A percentile compares a stretch with the other conserved stretches of the same genome.
Conservation (phyloP, 2,329 filamentous ascomycete species). For the Phialophora macrospora region DNA sequence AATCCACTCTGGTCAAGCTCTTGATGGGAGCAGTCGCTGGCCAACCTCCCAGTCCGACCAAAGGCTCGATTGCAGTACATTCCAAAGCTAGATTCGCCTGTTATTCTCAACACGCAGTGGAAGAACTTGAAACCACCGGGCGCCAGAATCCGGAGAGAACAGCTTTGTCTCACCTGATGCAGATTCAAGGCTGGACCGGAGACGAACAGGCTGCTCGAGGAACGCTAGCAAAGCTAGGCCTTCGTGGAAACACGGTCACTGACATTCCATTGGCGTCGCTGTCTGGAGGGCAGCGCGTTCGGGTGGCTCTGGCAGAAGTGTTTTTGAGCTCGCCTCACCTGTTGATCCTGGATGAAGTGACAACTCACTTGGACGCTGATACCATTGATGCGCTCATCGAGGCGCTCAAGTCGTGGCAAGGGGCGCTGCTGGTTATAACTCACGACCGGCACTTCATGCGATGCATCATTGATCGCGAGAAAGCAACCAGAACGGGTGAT, state of each 20-base stretch:
- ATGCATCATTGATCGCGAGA: conserved; percentile 69
- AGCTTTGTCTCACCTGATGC: conserved; percentile 66
- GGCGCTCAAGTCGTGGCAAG: conserved; percentile 70
- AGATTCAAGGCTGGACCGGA: conserved; percentile 45
- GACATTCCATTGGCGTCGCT: conserved; percentile 74
- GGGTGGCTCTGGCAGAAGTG: conserved; percentile 70
- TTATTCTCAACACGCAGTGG: conserved; percentile 80
- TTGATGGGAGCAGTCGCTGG: conserved; percentile 63
- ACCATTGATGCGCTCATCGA: conserved; percentile 73
- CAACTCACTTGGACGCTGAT: conserved; percentile 83
- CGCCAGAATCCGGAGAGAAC: conserved; percentile 61
- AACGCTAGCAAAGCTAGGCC: conserved; percentile 69
- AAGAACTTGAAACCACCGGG: conserved; percentile 66
- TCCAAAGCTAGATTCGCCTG: conserved; percentile 73
- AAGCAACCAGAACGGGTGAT: conserved; percentile 48
- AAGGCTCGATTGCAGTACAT: conserved; percentile 68
- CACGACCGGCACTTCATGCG: conserved; percentile 84
- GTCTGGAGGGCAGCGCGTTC: conserved; percentile 77
- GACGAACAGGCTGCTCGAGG: conserved; percentile 71
- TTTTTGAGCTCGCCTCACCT: conserved; percentile 71
- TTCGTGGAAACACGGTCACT: conserved; percentile 71
- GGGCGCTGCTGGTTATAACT: conserved; percentile 76
- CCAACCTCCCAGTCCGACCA: conserved; percentile 52
- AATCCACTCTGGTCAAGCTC: conserved; percentile 76
- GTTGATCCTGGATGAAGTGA: conserved; percentile 78